phyloP scores from a whole-genome alignment of 768 basidiomycete genomes.

The Cyclocybe cylindracea region DNA sequence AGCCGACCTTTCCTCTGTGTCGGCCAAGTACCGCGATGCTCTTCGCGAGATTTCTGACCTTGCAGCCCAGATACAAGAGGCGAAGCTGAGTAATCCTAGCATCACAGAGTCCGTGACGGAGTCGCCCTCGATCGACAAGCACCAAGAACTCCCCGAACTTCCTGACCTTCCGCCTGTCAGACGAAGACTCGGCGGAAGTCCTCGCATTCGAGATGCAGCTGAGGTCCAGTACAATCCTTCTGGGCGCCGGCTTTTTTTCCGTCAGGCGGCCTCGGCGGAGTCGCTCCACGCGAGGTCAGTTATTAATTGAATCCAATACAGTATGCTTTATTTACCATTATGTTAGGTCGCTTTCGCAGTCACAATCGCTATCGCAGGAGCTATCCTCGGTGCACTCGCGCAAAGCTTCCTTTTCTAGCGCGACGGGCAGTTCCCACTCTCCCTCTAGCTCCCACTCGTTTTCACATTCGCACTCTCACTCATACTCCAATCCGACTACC shows the following conservation, averaged over 20 bases:
- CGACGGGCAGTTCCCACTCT: constrained; percentile 63
- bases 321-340: constrained; percentile 15
- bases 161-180: constrained; percentile 33
- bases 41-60: constrained; percentile 92
- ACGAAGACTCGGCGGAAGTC: constrained; percentile 50
- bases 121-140: constrained; percentile 46
- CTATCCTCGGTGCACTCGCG: constrained; percentile 86
- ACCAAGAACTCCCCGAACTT: constrained; percentile 28
- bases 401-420: constrained; percentile 78
- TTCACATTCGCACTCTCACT: constrained; percentile 52
- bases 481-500: constrained; percentile 47
- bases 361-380: constrained; percentile 97
- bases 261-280: constrained; percentile 84
- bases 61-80: constrained; percentile 86
- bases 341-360: constrained; percentile 85
- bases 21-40: constrained; percentile 84
- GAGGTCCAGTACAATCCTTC: constrained; percentile 51
- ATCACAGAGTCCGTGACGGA: constrained; percentile 34
- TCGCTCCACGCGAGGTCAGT: constrained; percentile 83
- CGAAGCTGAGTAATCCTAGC: constrained; percentile 61
- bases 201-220: constrained; percentile 49
- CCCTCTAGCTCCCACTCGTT: constrained; percentile 57
- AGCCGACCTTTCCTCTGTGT: constrained; percentile 75
- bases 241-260: constrained; percentile 79
- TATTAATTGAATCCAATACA: constrained; percentile 7